Conservation (phyloP, 345 rosid genomes). For the Aquilaria sinensis region DNA sequence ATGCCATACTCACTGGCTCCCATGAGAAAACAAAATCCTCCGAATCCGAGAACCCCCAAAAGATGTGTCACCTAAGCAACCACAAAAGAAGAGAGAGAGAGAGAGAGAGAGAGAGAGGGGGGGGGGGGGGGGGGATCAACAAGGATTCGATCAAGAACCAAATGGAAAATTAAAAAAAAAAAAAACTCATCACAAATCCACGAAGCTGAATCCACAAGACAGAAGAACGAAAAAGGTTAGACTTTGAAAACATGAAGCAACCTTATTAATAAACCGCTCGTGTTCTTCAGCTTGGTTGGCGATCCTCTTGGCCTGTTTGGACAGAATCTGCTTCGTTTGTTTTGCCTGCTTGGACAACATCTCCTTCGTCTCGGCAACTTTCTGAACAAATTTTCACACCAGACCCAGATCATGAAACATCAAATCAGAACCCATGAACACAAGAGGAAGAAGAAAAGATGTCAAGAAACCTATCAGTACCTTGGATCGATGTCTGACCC, state of each 20-base stretch:
- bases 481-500: constrained; percentile 65
- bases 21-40: constrained; percentile 84
- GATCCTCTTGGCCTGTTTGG: constrained; percentile 89
- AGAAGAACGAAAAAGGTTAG: background rate
- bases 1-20: constrained; percentile 72
- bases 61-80: constrained; percentile 73
- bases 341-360: constrained; percentile 72
- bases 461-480: constrained; percentile 15
- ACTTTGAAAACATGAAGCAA: constrained; percentile 5
- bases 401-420: constrained; percentile 14
- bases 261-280: constrained; percentile 83
- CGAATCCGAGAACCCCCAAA: constrained; percentile 87
- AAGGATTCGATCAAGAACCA: background rate
- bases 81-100: too few relatives aligned
- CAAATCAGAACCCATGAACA: background rate
- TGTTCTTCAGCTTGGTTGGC: constrained; percentile 96
- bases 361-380: constrained; percentile 78
- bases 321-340: constrained; percentile 70
- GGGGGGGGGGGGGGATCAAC: too few relatives aligned
- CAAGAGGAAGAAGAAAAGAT: background rate
- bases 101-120: too few relatives aligned
- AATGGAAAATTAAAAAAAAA: constrained; percentile 6
- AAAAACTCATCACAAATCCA: background rate
- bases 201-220: background rate
- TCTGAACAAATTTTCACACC: constrained; percentile 22